Base-by-base conservation (phyloP, 257 asterid genomes). In the Linaria vulgaris region DNA sequence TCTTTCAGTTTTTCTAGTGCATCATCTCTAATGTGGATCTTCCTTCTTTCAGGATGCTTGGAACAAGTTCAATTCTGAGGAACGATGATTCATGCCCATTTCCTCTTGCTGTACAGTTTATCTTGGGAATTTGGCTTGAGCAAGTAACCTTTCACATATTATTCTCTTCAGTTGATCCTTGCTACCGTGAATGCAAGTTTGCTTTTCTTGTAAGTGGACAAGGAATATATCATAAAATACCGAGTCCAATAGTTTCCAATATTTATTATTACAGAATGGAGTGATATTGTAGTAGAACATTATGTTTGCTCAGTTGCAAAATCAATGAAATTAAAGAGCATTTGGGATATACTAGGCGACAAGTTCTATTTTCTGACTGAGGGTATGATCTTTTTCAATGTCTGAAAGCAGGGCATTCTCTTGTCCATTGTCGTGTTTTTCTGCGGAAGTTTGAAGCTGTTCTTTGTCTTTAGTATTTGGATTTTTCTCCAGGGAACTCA, bases 1-100 rank as follows among this genome's bases (percentile, higher is more conserved):
- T 69, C 60, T 15, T 46, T 15, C 43, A 41, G 12, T 41, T 14
- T 47, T 17, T 43, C 45, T 50, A 22, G 9, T 50, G 60, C 47
- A 61, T 65, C 17, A 15, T 43, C 56, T 55, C 45, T 72, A n/a
- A 70, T 9, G 15, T 62, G 9, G 49, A 24, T 45, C 11, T 43
- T 68, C 34, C 46, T 61, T 74, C n/a, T 63, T 52, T 63, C 55
- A 91, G 96, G 98, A 86, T 78, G 98, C 98, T 61, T 88, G 98
- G 98, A 86, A 71, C 84, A 91, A 70, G 75, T 91, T 91, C 85
- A 91, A 82, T 73, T 88, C 98, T 16, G 98, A 91, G 78, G 98
- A 91, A 80, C 80, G 85, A 69, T 80, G 80, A 79, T 22, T 0
- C 47, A 63, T 66, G 43, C 60, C 34, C 41, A 53, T 53, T 49